Evolutionary conservation across 2,329 filamentous ascomycete species (phyloP).

Genomic region (Fusarium chlamydosporum): DNA sequence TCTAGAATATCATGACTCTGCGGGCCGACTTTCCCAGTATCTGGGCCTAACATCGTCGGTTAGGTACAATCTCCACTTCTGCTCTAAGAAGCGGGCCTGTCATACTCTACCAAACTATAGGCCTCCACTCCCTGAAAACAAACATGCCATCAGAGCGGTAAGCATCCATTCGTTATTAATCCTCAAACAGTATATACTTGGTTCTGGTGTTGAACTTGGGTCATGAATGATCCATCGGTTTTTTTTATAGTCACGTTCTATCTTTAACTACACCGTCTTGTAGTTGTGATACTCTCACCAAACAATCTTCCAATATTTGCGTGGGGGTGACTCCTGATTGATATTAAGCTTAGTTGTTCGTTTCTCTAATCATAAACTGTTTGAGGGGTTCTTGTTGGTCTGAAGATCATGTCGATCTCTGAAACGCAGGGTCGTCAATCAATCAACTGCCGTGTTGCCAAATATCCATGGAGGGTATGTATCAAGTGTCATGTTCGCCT

Average conservation of each 20-base stretch:
- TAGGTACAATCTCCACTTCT: slow-evolving; percentile 9
- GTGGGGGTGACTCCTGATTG: slow-evolving; percentile 8
- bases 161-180: not conserved
- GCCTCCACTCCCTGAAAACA: not conserved
- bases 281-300: slow-evolving; percentile 12
- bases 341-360: not conserved
- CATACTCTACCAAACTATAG: too few species aligned
- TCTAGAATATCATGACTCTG: slow-evolving; percentile 32
- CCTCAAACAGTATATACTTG: too few species aligned
- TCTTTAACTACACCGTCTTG: not conserved
- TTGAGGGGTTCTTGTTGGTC: slow-evolving; percentile 1
- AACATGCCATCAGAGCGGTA: slow-evolving; percentile 5
- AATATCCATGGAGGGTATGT: not conserved
- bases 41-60: slow-evolving; percentile 7
- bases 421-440: not conserved
- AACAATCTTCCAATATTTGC: slow-evolving; percentile 9
- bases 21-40: slow-evolving; percentile 34
- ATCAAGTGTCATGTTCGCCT: slow-evolving; percentile 5
- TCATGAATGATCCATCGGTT: not conserved
- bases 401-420: slow-evolving; percentile 22
- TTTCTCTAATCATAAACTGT: slow-evolving; percentile 2
- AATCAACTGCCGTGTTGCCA: slow-evolving; percentile 9
- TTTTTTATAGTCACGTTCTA: not conserved
- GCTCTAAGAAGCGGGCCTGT: slow-evolving; percentile 14
- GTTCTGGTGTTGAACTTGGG: not conserved